A percentile compares a stretch with the other conserved stretches of the same genome.
phyloP scores from a whole-genome alignment of 1,284 basidiomycete genomes.

The Mrakiaceae sp. region DNA sequence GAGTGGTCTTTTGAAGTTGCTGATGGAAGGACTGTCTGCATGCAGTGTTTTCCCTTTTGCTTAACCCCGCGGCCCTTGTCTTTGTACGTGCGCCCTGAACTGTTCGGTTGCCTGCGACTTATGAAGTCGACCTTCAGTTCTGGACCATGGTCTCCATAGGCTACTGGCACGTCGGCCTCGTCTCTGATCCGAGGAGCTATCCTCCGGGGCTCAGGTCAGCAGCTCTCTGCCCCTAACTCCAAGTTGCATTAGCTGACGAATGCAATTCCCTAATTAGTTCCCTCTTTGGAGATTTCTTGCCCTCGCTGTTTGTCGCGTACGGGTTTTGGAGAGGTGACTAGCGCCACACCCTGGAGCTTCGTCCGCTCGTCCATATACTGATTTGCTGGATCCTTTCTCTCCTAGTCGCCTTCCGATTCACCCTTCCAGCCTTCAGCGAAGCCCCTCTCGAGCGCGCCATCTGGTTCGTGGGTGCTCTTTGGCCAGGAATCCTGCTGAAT shows the following conservation, averaged over 20 bases:
- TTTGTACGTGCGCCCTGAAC: slow-evolving; percentile 23
- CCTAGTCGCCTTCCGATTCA: slow-evolving; percentile 54
- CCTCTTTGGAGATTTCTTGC: slow-evolving; percentile 60
- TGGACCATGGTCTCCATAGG: slow-evolving; percentile 74
- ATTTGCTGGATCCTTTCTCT: too few species aligned
- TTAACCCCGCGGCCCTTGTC: slow-evolving; percentile 60
- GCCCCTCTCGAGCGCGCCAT: slow-evolving; percentile 57
- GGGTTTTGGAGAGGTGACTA: slow-evolving; percentile 52
- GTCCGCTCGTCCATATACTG: not conserved
- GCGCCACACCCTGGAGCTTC: too few species aligned
- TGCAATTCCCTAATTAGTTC: too few species aligned
- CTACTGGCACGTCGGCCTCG: slow-evolving; percentile 73
- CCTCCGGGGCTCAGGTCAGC: slow-evolving; percentile 46
- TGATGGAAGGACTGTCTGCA: too few species aligned
- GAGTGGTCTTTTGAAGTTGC: too few species aligned
- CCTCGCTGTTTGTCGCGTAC: slow-evolving; percentile 64
- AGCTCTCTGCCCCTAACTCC: too few species aligned
- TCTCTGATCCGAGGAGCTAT: slow-evolving; percentile 58
- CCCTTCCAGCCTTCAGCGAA: slow-evolving; percentile 56
- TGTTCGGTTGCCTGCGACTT: too few species aligned
- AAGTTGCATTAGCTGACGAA: too few species aligned
- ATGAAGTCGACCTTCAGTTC: slow-evolving; percentile 31
- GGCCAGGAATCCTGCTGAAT: slow-evolving; percentile 63
- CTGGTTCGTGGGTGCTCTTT: slow-evolving; percentile 65
- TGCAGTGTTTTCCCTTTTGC: slow-evolving; percentile 53